Base-by-base conservation (phyloP, 1,284 basidiomycete genomes). In the Melanopsichium pennsylvanicum region DNA sequence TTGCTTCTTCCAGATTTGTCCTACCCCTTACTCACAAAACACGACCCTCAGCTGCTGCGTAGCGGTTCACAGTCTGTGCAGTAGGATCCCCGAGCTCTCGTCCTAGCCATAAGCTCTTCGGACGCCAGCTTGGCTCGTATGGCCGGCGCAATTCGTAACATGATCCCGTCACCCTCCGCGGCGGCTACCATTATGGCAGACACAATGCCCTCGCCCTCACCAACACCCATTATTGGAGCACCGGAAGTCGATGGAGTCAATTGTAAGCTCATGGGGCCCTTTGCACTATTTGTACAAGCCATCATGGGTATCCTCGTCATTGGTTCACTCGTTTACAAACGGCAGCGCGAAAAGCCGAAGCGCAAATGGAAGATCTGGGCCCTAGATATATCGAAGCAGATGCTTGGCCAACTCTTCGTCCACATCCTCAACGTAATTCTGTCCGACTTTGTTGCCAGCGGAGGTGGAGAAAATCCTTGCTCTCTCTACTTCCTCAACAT, bases 291-390 rank as follows among this genome's bases (percentile, higher is more conserved):
- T 52, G 89, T 90, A 16, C 91, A 93, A 81, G 88, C 82, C 3
- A 84, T 91, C 46, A 90, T 97, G 90, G 94, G 93, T 22, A 81
- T 93, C 18, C 82, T 97, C 23, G 93, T 96, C 62, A 57, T 97
- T 38, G 84, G 88, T 10, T 92, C 91, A 5, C 84, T 97, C 37
- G 85, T 97, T 2, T 88, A 89, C 80, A 97, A 97, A 81, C 86
- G 95, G 50, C 90, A 95, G 67, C 84, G 90, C 67, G 94, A 97
- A 82, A 85, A 85, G 38, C 88, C 88, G 16, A 91, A 89, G 78
- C 86, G 94, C 29, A 90, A 89, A 22, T 97, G 95, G 94, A 85
- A 87, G 76, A 93, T 96, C 83, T 97, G 95, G 92, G 44, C 63
- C 26, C 67, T 81, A 19, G 81, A 81, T 64, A 48, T 81, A 13